These are phyloP conservation scores for Dictyostelium brefeldianum DNA, from an alignment of 78 protist species.

Conservation along the genomic window DNA sequence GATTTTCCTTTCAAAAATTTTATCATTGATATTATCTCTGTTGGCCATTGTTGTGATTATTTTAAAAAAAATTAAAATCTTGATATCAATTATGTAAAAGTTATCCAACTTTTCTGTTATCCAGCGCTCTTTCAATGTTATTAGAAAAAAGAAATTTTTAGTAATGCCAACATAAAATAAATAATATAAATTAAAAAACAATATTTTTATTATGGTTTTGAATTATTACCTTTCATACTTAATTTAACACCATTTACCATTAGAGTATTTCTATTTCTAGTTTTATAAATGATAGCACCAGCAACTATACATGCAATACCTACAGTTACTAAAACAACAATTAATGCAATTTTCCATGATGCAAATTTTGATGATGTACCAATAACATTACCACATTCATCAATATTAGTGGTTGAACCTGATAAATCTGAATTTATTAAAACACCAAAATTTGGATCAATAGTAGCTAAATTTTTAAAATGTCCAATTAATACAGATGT, in stretches of 20 bases:
- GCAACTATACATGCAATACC: neutral
- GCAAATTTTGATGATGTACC: neutral
- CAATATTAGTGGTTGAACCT: neutral
- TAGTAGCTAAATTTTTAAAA: neutral
- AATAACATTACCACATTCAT: neutral
- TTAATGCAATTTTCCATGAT: conserved; percentile 1
- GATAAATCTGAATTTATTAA: neutral
- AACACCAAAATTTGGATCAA: conserved; percentile 31
- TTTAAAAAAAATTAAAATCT: too few species aligned
- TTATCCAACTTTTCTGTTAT: too few species aligned
- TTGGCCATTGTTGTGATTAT: too few species aligned
- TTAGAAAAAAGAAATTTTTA: too few species aligned
- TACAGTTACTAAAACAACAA: neutral
- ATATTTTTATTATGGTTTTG: too few species aligned
- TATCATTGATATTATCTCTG: too few species aligned
- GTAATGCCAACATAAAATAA: too few species aligned
- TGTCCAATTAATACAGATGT: neutral
- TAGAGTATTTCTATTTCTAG: neutral
- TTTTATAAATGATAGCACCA: neutral
- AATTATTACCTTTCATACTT: neutral
- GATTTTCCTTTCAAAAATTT: too few species aligned
- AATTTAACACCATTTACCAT: neutral
- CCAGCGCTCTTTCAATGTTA: too few species aligned
- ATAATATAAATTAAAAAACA: too few species aligned
- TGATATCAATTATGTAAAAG: too few species aligned